These are phyloP conservation scores for Scalesia atractyloides DNA, from an alignment of 129 eudicot species.

Conservation along the genomic window DNA sequence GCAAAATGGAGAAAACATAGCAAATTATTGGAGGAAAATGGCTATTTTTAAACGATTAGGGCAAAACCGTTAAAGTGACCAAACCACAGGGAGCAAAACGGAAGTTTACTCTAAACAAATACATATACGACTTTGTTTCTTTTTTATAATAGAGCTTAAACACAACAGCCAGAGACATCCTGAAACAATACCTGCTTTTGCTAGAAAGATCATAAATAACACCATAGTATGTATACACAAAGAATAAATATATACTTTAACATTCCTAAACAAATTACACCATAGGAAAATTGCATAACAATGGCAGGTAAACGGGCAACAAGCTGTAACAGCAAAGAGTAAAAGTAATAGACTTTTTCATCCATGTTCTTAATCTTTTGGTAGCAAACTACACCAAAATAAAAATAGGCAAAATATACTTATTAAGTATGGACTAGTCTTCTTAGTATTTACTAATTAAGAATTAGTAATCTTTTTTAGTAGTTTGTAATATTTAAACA, in stretches of 20 bases:
- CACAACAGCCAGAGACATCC: not conserved
- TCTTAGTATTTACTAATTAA: not conserved
- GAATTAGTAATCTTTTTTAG: not conserved
- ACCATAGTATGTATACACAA: not conserved
- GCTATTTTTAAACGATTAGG: no score
- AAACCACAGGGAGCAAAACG: no score
- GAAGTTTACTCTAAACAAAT: no score
- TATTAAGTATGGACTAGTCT: not conserved
- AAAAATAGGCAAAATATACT: not conserved
- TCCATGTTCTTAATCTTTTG: slow-evolving; percentile 6
- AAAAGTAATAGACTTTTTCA: not conserved
- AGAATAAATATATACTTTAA: no score
- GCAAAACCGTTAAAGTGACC: no score
- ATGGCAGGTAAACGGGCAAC: no score
- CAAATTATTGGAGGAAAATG: no score
- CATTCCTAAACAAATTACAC: no score
- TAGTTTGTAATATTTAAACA: not conserved
- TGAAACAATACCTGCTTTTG: not conserved
- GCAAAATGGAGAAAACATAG: no score
- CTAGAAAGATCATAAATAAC: not conserved
- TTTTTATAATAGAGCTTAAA: not conserved
- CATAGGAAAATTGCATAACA: no score
- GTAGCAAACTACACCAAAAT: slow-evolving; percentile 1
- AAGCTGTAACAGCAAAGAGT: not conserved
- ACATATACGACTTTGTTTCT: not conserved